phyloP scores from a whole-genome alignment of 345 rosid genomes.

The Boechera stricta region DNA sequence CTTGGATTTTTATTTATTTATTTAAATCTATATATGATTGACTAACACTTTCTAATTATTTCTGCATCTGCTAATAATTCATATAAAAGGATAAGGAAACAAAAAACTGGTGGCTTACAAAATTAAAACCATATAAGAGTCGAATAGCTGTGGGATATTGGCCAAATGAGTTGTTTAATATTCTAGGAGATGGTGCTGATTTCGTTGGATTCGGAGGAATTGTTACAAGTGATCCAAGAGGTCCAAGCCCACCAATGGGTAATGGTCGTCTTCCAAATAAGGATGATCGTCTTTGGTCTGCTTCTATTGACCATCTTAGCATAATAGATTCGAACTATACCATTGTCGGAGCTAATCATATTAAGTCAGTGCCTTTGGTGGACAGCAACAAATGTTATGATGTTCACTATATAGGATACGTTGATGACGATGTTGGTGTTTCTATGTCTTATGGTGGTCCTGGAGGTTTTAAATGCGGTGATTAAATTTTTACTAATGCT shows the following conservation, averaged over 20 bases:
- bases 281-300: constrained; percentile 1
- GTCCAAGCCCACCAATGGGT: background rate
- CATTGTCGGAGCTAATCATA: no score
- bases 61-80: background rate
- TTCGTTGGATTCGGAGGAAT: background rate
- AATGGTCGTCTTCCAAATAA: constrained; percentile 1
- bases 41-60: background rate
- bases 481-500: background rate
- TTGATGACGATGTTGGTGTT: background rate
- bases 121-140: background rate
- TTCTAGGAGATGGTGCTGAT: background rate
- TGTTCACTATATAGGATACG: background rate
- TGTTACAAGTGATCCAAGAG: background rate
- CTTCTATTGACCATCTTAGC: background rate
- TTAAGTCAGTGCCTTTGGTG: background rate
- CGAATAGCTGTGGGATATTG: background rate
- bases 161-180: constrained; percentile 3
- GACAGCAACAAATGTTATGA: background rate
- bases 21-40: background rate
- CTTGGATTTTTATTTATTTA: background rate
- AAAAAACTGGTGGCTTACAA: background rate
- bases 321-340: background rate
- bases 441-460: background rate
- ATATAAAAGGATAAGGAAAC: background rate
- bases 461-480: background rate